Evolutionary conservation across 2,329 filamentous ascomycete species (phyloP).

Genomic region (Talaromyces marneffei): DNA sequence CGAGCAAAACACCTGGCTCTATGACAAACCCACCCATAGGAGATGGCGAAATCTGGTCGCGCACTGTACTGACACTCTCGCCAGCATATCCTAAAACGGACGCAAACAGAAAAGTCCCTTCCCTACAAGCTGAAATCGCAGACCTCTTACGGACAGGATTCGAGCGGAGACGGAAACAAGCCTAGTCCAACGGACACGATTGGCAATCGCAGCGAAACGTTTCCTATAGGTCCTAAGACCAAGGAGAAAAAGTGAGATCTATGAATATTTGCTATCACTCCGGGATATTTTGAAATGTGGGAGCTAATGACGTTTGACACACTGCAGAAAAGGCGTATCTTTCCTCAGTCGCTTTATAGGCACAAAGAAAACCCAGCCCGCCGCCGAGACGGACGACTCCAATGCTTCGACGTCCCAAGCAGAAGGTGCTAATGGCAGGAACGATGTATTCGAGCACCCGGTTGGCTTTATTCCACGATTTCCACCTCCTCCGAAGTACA

Average conservation of each 20-base stretch:
- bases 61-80: constrained; percentile 3
- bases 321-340: constrained; percentile 74
- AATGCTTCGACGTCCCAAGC: constrained; percentile 66
- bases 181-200: constrained; percentile 25
- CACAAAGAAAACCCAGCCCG: constrained; percentile 58
- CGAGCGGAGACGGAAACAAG: constrained; percentile 24
- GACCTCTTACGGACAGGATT: constrained; percentile 38
- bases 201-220: constrained; percentile 27
- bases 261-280: too few species aligned
- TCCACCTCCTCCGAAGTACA: constrained; percentile 85
- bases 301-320: constrained; percentile 10
- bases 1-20: not conserved
- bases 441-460: constrained; percentile 73
- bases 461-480: constrained; percentile 79
- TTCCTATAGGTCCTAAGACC: constrained; percentile 27
- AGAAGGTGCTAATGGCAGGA: constrained; percentile 53
- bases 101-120: constrained; percentile 57
- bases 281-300: not conserved
- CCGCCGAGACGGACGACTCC: constrained; percentile 40
- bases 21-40: not conserved
- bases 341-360: constrained; percentile 82
- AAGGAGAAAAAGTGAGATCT: constrained; percentile 60
- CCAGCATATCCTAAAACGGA: constrained; percentile 61
- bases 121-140: constrained; percentile 37
- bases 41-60: too few species aligned